Evolutionary conservation across 306 rosid genomes (phyloP).

Genomic region (Adenanthera pavonina): DNA sequence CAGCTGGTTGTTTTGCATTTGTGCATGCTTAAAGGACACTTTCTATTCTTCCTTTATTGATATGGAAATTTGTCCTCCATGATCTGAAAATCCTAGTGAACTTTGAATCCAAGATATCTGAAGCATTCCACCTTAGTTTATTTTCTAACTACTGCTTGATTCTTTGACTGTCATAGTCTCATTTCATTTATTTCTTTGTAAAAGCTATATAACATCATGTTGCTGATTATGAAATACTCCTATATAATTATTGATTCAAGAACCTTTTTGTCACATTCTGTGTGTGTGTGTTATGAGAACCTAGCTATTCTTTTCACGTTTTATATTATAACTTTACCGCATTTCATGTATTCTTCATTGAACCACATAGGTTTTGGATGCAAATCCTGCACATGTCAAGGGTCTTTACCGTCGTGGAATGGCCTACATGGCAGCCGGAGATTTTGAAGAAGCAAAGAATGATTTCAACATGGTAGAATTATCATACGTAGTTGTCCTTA

Average conservation of each 20-base stretch:
- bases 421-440: constrained; percentile 88
- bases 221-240: background rate
- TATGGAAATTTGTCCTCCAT: too few species aligned
- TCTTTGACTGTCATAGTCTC: too few species aligned
- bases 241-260: background rate
- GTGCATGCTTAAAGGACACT: too few species aligned
- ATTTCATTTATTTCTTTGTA: too few species aligned
- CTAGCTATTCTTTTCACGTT: background rate
- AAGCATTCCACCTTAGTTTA: too few species aligned
- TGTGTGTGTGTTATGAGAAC: background rate
- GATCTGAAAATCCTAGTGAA: too few species aligned
- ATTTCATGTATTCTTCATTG: constrained; percentile 35
- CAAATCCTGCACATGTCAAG: constrained; percentile 88
- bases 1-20: too few species aligned
- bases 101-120: too few species aligned
- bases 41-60: too few species aligned
- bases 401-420: constrained; percentile 98
- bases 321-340: constrained; percentile 21
- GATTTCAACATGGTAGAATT: constrained; percentile 79
- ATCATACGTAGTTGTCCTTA: background rate
- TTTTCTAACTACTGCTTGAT: too few species aligned
- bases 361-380: constrained; percentile 76
- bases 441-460: constrained; percentile 84
- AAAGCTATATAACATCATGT: background rate
- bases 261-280: background rate